Evolutionary conservation across 75 land plant genomes (phyloP), one percentile per base, ranked within the genome.

Genomic region (Gnetum montanum): DNA sequence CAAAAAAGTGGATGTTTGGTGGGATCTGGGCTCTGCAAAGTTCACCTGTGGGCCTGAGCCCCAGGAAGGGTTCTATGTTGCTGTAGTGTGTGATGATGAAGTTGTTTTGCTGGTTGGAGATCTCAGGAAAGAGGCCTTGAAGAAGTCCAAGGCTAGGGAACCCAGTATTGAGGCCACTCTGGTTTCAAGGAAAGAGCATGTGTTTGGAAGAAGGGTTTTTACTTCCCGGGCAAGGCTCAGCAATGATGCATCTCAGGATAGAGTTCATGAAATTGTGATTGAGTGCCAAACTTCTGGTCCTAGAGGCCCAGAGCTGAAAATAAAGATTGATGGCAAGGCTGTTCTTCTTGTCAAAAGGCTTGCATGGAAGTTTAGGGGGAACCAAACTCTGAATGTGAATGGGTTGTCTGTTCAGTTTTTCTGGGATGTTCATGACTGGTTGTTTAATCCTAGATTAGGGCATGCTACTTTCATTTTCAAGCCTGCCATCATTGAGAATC

Each of bases 371-470:
- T 86, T 86, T 34, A 57, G 90, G 28, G 86, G 88, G 25, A 84
- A 83, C 34, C 74, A 86, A 46, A 83, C 78, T 10, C 65, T 86
- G 16, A 8, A 62, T 25, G 78, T 83, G 4, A 59, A 76, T 30
- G 64, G 74, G 13, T 38, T 56, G 31, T 57, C 74, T 34, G 70
- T 86, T 25, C 84, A 86, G 43, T 80, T 86, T 7, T 68, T 86
- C 4, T 86, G 91, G 91, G 87, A 86, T 59, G 87, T 83, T 28
- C 86, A 83, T 57, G 76, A 82, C 45, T 86, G 91, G 91, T 15
- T 86, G 36, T 86, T 76, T 58, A 58, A 47, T 31, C 65, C 62
- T 12, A 70, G 89, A 2, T 27, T 51, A 1, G 79, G 82, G 8
- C 65, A 71, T 18, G 89, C 81, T 4, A 34, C 77, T 52, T 81